phyloP scores from a whole-genome alignment of 768 basidiomycete species.

The Tricholoma matsutake region DNA sequence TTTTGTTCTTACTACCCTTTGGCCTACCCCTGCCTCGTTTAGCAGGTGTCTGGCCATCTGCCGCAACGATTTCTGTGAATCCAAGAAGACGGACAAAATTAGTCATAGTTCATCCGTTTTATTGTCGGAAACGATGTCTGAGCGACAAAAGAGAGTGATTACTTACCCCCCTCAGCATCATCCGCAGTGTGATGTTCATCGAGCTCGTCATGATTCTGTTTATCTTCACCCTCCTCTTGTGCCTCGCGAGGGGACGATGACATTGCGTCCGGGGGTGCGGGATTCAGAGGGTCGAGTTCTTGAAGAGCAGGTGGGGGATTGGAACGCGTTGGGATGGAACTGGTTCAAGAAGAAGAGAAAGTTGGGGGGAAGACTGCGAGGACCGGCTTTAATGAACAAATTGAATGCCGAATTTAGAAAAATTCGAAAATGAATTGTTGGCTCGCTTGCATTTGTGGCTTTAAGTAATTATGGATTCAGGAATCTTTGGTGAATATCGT shows the following conservation, averaged over 20 bases:
- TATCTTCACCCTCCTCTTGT: slow-evolving; percentile 52
- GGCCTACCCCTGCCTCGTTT: slow-evolving; percentile 89
- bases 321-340: slow-evolving; percentile 28
- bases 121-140: background rate
- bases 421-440: slow-evolving; percentile 62
- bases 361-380: slow-evolving; percentile 61
- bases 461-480: slow-evolving; percentile 49
- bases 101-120: slow-evolving; percentile 6
- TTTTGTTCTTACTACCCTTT: slow-evolving; percentile 81
- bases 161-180: slow-evolving; percentile 41
- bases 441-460: slow-evolving; percentile 61
- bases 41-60: slow-evolving; percentile 36
- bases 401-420: slow-evolving; percentile 70
- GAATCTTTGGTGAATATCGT: slow-evolving; percentile 45
- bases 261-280: slow-evolving; percentile 42
- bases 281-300: slow-evolving; percentile 21
- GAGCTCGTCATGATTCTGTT: slow-evolving; percentile 58
- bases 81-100: slow-evolving; percentile 22
- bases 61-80: slow-evolving; percentile 34
- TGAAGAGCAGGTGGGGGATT: slow-evolving; percentile 24
- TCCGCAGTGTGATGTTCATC: slow-evolving; percentile 41
- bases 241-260: slow-evolving; percentile 55
- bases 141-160: slow-evolving; percentile 12
- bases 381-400: slow-evolving; percentile 77
- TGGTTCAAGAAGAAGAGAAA: slow-evolving; percentile 44